Percentiles rank a stretch among this genome's conserved stretches.
Conservation (phyloP, 148 eudicot genomes). For the Rhododendron vialii region DNA sequence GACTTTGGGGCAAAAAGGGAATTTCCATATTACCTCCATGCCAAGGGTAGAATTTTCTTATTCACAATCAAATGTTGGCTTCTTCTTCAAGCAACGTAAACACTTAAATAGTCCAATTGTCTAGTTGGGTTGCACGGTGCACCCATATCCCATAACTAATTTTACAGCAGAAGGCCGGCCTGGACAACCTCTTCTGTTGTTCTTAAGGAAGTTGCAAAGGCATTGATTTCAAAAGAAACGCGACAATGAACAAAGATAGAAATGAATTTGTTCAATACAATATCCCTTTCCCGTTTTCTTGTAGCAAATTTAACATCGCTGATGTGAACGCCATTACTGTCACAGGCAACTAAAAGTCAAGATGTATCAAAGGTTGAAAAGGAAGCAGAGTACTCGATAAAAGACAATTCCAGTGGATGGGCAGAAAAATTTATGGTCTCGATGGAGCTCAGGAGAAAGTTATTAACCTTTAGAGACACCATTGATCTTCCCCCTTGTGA, state of each 20-base stretch:
- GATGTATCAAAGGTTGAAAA: background rate
- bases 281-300: background rate
- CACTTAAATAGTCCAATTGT: too few relatives aligned
- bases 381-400: too few relatives aligned
- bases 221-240: background rate
- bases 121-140: too few relatives aligned
- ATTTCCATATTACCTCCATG: too few relatives aligned
- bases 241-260: too few relatives aligned
- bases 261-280: background rate
- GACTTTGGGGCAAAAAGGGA: too few relatives aligned
- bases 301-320: background rate
- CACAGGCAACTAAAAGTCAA: background rate
- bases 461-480: constrained; percentile 54
- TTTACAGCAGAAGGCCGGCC: background rate
- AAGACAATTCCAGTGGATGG: constrained; percentile 27
- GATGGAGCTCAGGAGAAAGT: constrained; percentile 60
- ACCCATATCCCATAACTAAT: background rate
- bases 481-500: constrained; percentile 63
- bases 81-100: too few relatives aligned
- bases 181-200: background rate
- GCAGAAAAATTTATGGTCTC: constrained; percentile 37
- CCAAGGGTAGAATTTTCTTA: too few relatives aligned
- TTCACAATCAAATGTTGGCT: too few relatives aligned
- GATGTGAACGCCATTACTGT: background rate
- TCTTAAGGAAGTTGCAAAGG: background rate